Conservation (phyloP, 1,139 yeast genomes). For the Taphrina flavorubra region DNA sequence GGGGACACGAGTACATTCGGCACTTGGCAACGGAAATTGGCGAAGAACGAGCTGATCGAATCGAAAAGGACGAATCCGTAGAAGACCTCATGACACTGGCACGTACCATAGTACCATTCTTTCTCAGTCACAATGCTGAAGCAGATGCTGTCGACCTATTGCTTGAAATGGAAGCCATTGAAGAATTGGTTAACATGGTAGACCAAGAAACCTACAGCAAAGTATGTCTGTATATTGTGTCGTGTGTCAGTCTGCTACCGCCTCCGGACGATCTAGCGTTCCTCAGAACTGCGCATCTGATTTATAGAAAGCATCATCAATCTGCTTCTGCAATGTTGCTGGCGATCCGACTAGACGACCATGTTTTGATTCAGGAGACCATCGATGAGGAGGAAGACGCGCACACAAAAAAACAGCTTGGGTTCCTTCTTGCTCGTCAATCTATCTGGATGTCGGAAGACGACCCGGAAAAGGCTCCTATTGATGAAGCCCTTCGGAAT, state of each 20-base stretch:
- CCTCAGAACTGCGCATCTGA: constrained; percentile 86
- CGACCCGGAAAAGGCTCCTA: constrained; percentile 60
- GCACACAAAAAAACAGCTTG: constrained; percentile 79
- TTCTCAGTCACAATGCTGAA: constrained; percentile 93
- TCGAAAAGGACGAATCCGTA: constrained; percentile 56
- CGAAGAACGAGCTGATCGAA: constrained; percentile 68
- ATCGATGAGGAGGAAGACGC: constrained; percentile 75
- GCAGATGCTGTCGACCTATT: constrained; percentile 96
- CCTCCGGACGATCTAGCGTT: constrained; percentile 92
- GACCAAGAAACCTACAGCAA: constrained; percentile 84
- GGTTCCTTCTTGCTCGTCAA: constrained; percentile 85
- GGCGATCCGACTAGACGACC: constrained; percentile 89
- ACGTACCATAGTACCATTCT: constrained; percentile 82
- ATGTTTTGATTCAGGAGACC: constrained; percentile 73
- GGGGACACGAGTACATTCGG: constrained; percentile 99
- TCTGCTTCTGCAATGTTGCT: constrained; percentile 87
- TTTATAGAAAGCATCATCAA: constrained; percentile 78
- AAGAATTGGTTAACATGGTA: constrained; percentile 78
- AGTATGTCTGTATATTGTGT: constrained; percentile 84
- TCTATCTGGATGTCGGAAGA: constrained; percentile 74
- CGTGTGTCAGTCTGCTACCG: constrained; percentile 92
- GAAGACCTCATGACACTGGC: constrained; percentile 67
- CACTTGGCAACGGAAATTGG: constrained; percentile 95
- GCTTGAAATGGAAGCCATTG: constrained; percentile 85
- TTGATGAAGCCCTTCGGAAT: constrained; percentile 86